Percentiles rank a stretch among this genome's conserved stretches.
These are phyloP conservation scores for Dothiorella sarmentorum DNA, from an alignment of 2,329 filamentous ascomycete genomes.

Conservation along the genomic window DNA sequence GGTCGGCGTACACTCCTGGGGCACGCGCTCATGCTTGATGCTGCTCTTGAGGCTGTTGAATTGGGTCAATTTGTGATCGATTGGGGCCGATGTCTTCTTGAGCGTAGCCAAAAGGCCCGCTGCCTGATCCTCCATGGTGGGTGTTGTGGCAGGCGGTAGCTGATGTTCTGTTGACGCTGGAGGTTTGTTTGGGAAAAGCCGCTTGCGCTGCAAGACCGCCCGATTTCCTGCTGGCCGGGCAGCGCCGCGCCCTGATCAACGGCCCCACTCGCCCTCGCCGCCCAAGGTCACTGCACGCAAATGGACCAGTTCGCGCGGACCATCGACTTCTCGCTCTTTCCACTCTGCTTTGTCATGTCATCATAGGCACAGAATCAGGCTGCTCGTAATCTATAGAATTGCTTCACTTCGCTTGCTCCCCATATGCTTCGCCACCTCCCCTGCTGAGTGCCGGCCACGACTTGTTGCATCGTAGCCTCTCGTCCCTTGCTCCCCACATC, in stretches of 20 bases:
- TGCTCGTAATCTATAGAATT: too few species aligned
- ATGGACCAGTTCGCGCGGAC: background rate
- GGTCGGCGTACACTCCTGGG: conserved; percentile 64
- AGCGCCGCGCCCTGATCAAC: background rate
- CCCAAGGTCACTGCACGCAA: background rate
- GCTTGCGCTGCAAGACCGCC: background rate
- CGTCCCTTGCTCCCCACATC: conserved; percentile 7
- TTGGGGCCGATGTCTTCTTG: conserved; percentile 61
- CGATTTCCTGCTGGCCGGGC: background rate
- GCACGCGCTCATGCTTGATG: conserved; percentile 91
- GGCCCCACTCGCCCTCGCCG: background rate
- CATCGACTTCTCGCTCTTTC: too few species aligned
- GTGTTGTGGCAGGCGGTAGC: background rate
- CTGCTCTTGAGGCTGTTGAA: conserved; percentile 76
- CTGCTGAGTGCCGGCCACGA: background rate
- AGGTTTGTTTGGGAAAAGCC: conserved; percentile 15
- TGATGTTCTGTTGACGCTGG: conserved; percentile 13
- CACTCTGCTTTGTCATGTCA: too few species aligned
- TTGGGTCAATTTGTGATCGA: conserved; percentile 67
- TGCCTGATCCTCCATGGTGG: conserved; percentile 56
- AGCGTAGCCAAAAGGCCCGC: conserved; percentile 51
- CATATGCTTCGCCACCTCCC: background rate
- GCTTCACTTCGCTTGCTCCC: background rate
- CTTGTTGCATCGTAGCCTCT: background rate
- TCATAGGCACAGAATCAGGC: too few species aligned